These are phyloP conservation scores for Chlamydomonas applanata DNA, from an alignment of 139 green algal genomes.

Conservation along the genomic window DNA sequence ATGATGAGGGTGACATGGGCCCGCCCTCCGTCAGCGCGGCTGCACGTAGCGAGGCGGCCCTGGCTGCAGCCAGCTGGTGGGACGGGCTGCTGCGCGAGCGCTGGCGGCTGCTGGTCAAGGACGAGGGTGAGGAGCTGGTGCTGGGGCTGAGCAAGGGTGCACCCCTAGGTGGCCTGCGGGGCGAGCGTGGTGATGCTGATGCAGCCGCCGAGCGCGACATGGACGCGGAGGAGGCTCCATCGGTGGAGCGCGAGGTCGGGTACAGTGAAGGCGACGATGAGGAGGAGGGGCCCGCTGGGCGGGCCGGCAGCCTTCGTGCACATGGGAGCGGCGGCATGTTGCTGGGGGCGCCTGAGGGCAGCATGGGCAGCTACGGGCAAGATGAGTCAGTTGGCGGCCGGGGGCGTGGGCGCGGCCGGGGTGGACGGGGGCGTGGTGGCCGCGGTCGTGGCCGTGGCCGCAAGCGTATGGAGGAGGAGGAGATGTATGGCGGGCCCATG, in stretches of 20 bases:
- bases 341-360: background rate
- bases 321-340: background rate
- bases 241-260: background rate
- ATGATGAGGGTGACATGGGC: background rate
- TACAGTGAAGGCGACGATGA: constrained; percentile 11
- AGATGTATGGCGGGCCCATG: background rate
- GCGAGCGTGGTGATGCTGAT: constrained; percentile 22
- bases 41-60: background rate
- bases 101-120: background rate
- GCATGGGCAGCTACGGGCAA: constrained; percentile 2
- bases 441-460: background rate
- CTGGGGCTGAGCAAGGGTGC: background rate
- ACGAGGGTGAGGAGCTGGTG: constrained; percentile 7
- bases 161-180: background rate
- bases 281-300: constrained; percentile 2
- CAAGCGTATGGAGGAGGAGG: constrained; percentile 7
- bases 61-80: constrained; percentile 1
- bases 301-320: constrained; percentile 12
- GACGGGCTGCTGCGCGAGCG: constrained; percentile 12
- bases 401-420: background rate
- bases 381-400: background rate
- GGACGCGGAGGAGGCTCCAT: background rate
- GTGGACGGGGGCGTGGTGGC: constrained; percentile 1
- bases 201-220: background rate
- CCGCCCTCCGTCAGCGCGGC: background rate